Percentiles rank a stretch among this genome's conserved stretches.
These are phyloP conservation scores for Leishmania gerbilli DNA, from an alignment of 208 protist genomes.

Conservation along the genomic window DNA sequence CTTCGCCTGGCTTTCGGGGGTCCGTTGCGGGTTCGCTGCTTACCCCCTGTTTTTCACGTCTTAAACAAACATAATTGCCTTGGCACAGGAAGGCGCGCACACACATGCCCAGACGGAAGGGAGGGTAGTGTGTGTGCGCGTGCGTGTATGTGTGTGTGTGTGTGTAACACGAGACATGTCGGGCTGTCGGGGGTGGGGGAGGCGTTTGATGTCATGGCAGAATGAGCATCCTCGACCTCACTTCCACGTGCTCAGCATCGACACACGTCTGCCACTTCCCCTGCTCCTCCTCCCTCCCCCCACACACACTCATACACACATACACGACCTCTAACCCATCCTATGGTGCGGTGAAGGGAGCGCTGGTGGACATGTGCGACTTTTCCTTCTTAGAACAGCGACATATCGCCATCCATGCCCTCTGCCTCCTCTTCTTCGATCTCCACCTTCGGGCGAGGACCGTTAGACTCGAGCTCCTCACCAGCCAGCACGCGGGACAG, in stretches of 20 bases:
- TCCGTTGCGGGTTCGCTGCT: neutral
- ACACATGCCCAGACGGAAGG: too few species aligned
- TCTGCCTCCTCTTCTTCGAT: slow-evolving; percentile 91
- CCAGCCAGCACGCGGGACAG: slow-evolving; percentile 76
- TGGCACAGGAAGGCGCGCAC: too few species aligned
- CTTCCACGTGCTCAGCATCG: neutral
- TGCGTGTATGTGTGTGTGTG: too few species aligned
- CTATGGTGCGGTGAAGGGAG: neutral
- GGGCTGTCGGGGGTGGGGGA: too few species aligned
- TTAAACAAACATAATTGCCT: neutral
- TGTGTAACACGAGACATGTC: neutral
- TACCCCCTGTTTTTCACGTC: neutral
- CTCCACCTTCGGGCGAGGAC: slow-evolving; percentile 79
- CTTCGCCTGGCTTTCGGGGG: too few species aligned
- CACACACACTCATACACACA: neutral
- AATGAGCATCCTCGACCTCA: neutral
- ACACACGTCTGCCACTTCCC: neutral
- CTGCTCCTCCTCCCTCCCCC: too few species aligned
- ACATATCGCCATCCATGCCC: slow-evolving; percentile 89
- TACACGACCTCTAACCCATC: neutral
- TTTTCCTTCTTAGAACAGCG: slow-evolving; percentile 70
- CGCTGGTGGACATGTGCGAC: neutral
- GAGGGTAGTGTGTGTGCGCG: too few species aligned
- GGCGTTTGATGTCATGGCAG: neutral
- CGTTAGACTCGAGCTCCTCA: slow-evolving; percentile 84